These are phyloP conservation scores for Neofusicoccum cordaticola DNA, from an alignment of 2,329 filamentous ascomycete species.

Conservation along the genomic window DNA sequence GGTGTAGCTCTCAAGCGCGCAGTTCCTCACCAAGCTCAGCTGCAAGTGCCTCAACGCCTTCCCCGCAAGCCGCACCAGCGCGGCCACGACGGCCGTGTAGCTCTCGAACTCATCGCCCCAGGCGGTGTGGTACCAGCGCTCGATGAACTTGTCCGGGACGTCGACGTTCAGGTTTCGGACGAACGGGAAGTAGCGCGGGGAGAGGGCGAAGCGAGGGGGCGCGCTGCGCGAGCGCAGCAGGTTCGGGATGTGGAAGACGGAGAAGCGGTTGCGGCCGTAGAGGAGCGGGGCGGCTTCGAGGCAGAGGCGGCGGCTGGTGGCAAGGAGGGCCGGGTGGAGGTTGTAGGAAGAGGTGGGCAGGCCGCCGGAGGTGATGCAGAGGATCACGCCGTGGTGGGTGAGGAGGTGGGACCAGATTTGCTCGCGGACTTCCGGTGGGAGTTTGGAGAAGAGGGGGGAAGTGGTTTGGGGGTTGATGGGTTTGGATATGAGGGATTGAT, in stretches of 20 bases:
- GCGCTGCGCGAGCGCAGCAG: conserved; percentile 8
- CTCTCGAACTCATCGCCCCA: conserved; percentile 14
- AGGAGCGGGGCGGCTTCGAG: conserved; percentile 1
- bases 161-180: conserved; percentile 13
- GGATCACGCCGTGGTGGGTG: background rate
- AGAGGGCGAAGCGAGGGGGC: conserved; percentile 10
- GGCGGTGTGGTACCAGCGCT: background rate
- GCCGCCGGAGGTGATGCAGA: conserved; percentile 10
- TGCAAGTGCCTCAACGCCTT: conserved; percentile 1
- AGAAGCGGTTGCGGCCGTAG: conserved; percentile 14
- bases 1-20: conserved; percentile 17
- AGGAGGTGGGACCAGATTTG: conserved; percentile 15
- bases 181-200: conserved; percentile 13
- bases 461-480: conserved; percentile 1
- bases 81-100: background rate
- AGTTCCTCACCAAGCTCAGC: conserved; percentile 14
- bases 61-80: background rate
- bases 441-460: conserved; percentile 14
- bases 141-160: conserved; percentile 16
- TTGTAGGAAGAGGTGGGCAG: conserved; percentile 8
- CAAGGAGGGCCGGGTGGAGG: background rate
- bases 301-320: background rate
- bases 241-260: conserved; percentile 16
- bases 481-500: background rate
- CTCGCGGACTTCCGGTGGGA: conserved; percentile 12